Evolutionary conservation across 345 rosid genomes (phyloP), one percentile per base, ranked within the genome.

Genomic region (Hibiscus syriacus): DNA sequence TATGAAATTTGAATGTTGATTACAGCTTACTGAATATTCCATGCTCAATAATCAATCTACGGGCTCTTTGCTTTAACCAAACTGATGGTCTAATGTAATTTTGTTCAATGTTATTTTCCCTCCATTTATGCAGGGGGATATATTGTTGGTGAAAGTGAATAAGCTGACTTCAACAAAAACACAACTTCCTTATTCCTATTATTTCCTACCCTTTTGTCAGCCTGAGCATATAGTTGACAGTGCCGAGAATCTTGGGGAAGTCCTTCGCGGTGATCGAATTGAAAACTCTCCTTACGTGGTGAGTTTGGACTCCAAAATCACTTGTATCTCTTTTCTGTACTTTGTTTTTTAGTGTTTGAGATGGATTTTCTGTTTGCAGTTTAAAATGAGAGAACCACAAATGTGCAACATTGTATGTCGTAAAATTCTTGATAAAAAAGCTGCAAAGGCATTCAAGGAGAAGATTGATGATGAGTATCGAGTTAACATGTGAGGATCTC

Each of bases 401-500:
- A 64, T 64, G 68, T 64, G 68, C 68, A 64, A 45, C 13, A 7
- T 64, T 45, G 14, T 64, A 25, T 64, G 68, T 13, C 68, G 68
- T 14, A 45, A 66, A 46, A 46, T 46, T 46, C 50, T 46, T 46
- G 54, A 49, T 7, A 49, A 49, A 19, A 87, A 86, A 77, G 70
- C 80, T 2, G 80, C 90, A 5, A 83, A 86, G 72, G 86, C 79
- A 32, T 90, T 87, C 72, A 87, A 84, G 81, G 96, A 90, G 70
- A 92, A 90, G 85, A 90, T 90, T 27, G 76, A 82, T 10, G 96
- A 92, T 71, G 98, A 92, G 55, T 92, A 92, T 70, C 82, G 88
- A 19, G 98, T 86, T 20, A 90, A 90, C 32, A 69, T 69, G 72
- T 69, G 29, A 69, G 72, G 55, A 54, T 16, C 55, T 55, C 13